Evolutionary conservation across 2,329 filamentous ascomycete genomes (phyloP).

Genomic region (Cyphellophora attinorum): DNA sequence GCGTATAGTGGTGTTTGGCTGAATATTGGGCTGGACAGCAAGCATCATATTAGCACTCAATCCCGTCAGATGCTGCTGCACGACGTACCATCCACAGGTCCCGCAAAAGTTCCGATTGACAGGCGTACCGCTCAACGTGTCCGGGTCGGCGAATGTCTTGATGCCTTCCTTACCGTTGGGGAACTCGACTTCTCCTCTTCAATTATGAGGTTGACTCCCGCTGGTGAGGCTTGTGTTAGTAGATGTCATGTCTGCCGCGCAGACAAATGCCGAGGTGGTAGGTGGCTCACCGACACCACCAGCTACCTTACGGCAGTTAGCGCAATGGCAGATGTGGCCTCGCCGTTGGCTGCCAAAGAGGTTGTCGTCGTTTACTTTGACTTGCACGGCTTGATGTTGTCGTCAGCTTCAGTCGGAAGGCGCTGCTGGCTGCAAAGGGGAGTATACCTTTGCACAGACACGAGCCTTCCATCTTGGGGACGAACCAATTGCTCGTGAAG

Average conservation of each 20-base stretch:
- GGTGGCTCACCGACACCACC: slow-evolving; percentile 27
- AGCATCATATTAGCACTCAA: background rate
- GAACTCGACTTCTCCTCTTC: slow-evolving; percentile 34
- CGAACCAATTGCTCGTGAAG: too few species aligned
- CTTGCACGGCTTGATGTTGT: slow-evolving; percentile 28
- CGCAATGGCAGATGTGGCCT: slow-evolving; percentile 42
- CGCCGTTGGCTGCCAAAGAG: slow-evolving; percentile 33
- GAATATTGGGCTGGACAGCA: slow-evolving; percentile 37
- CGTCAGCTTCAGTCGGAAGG: slow-evolving; percentile 23
- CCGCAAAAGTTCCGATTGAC: slow-evolving; percentile 37
- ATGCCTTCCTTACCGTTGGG: slow-evolving; percentile 35
- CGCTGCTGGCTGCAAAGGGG: background rate
- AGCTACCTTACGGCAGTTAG: slow-evolving; percentile 41
- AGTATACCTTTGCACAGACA: slow-evolving; percentile 15
- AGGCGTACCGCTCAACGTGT: slow-evolving; percentile 37
- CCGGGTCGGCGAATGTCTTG: slow-evolving; percentile 34
- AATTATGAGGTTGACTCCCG: slow-evolving; percentile 21
- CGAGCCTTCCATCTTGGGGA: slow-evolving; percentile 12
- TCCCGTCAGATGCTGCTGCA: background rate
- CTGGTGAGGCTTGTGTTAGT: too few species aligned
- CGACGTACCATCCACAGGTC: slow-evolving; percentile 33
- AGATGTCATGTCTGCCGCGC: too few species aligned
- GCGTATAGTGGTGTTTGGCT: slow-evolving; percentile 31
- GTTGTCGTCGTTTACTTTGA: slow-evolving; percentile 38
- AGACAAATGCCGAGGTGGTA: too few species aligned